These are phyloP conservation scores for Passalora sequoiae DNA, from an alignment of 2,329 filamentous ascomycete species.

Conservation along the genomic window DNA sequence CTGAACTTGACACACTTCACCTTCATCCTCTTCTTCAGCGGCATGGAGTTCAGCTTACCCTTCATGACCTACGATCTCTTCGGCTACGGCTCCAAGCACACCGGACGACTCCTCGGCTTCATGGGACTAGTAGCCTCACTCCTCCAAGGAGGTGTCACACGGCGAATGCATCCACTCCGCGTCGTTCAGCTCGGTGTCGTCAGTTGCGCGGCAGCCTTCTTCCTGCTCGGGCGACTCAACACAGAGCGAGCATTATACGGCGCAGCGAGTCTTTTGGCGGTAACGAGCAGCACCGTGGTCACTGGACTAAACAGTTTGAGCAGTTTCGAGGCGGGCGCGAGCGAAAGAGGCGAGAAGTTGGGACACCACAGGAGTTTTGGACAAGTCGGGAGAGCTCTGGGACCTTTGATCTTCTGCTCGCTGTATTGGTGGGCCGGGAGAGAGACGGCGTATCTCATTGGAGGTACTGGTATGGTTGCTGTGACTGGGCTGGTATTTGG, in stretches of 20 bases:
- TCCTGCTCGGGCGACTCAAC: constrained; percentile 66
- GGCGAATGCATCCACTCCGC: constrained; percentile 72
- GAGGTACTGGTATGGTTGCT: constrained; percentile 70
- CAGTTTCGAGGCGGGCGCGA: constrained; percentile 77
- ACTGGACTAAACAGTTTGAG: constrained; percentile 87
- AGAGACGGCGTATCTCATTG: constrained; percentile 75
- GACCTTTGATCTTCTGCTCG: constrained; percentile 85
- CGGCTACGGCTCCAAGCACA: constrained; percentile 69
- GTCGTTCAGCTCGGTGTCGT: constrained; percentile 75
- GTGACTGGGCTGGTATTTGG: constrained; percentile 68
- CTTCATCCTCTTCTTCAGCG: constrained; percentile 95
- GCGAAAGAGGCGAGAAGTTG: constrained; percentile 78
- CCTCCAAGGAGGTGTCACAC: constrained; percentile 88
- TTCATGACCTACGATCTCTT: constrained; percentile 98
- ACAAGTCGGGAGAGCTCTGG: constrained; percentile 80
- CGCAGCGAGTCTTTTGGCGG: constrained; percentile 76
- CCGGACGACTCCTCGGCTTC: constrained; percentile 80
- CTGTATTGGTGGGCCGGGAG: constrained; percentile 98
- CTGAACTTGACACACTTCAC: constrained; percentile 82
- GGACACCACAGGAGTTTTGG: constrained; percentile 76
- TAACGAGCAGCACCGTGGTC: constrained; percentile 91
- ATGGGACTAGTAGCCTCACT: constrained; percentile 86
- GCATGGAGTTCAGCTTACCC: constrained; percentile 94
- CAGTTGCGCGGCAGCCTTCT: constrained; percentile 72
- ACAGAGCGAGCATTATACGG: constrained; percentile 68